A percentile compares a stretch with the other conserved stretches of the same genome.
Evolutionary conservation across 2,329 filamentous ascomycete species (phyloP).

Genomic region (Penicillium crustosum): DNA sequence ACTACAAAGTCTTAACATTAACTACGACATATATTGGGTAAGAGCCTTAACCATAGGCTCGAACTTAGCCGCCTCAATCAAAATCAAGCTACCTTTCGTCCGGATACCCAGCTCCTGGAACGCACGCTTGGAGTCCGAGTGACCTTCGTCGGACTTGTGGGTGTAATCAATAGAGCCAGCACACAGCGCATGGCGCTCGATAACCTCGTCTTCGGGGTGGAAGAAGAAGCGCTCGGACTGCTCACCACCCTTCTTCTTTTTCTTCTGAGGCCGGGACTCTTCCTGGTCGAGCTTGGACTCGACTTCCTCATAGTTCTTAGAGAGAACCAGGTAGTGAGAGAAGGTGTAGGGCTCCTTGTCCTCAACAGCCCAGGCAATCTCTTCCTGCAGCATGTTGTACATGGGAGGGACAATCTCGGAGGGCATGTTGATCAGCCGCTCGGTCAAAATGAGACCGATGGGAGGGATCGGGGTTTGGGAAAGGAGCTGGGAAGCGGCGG

Average conservation of each 20-base stretch:
- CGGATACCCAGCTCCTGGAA: constrained; percentile 92
- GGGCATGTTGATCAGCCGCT: constrained; percentile 96
- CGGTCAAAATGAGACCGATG: constrained; percentile 83
- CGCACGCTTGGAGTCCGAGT: constrained; percentile 86
- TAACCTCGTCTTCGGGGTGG: constrained; percentile 90
- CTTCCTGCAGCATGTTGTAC: constrained; percentile 91
- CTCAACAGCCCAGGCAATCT: constrained; percentile 82
- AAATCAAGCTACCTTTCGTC: constrained; percentile 77
- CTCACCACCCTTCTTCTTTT: constrained; percentile 58
- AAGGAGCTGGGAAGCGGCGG: constrained; percentile 60
- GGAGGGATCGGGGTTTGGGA: constrained; percentile 55
- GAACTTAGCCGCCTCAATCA: constrained; percentile 80
- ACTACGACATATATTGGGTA: constrained; percentile 62
- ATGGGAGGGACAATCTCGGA: constrained; percentile 87
- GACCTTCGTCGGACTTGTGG: constrained; percentile 72
- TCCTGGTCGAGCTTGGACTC: constrained; percentile 74
- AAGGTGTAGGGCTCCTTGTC: constrained; percentile 92
- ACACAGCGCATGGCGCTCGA: constrained; percentile 72
- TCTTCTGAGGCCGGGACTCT: constrained; percentile 61
- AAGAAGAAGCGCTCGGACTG: constrained; percentile 75
- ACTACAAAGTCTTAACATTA: constrained; percentile 10
- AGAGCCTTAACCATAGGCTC: constrained; percentile 73
- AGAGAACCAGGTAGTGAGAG: constrained; percentile 86
- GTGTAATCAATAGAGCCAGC: constrained; percentile 73
- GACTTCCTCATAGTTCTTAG: constrained; percentile 89